Evolutionary conservation across 225 moss, liverwort and hornwort species (phyloP).

Genomic region (Neckera pumila): DNA sequence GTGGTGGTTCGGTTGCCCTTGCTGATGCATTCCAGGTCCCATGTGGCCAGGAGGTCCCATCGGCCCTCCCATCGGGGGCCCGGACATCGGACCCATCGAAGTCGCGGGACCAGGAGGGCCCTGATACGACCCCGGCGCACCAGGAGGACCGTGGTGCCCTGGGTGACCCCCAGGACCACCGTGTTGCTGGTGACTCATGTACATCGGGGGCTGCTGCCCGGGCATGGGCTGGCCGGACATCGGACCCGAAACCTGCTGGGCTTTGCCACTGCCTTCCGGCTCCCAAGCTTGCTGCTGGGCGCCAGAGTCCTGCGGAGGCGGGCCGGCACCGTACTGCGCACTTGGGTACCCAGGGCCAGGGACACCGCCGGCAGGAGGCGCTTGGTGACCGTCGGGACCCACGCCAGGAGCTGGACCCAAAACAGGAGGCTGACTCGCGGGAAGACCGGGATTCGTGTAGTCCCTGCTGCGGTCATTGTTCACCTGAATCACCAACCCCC

Average conservation of each 20-base stretch:
- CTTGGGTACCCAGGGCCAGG: conserved; percentile 54
- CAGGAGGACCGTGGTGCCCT: conserved; percentile 58
- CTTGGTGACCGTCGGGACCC: conserved; percentile 54
- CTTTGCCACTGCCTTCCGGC: conserved; percentile 56
- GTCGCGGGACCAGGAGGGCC: conserved; percentile 49
- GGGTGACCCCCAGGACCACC: conserved; percentile 57
- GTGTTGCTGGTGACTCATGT: conserved; percentile 49
- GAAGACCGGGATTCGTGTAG: conserved; percentile 90
- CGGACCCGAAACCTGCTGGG: conserved; percentile 44
- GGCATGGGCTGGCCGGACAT: conserved; percentile 59
- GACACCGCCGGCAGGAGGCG: conserved; percentile 39
- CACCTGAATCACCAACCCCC: conserved; percentile 41
- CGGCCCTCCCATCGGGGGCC: conserved; percentile 32
- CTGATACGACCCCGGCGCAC: conserved; percentile 52
- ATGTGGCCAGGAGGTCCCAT: conserved; percentile 73
- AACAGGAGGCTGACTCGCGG: conserved; percentile 80
- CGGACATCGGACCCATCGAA: conserved; percentile 51
- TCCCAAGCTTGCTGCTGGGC: conserved; percentile 84
- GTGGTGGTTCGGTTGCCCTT: conserved; percentile 60
- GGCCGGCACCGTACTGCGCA: conserved; percentile 63
- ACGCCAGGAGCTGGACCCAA: conserved; percentile 61
- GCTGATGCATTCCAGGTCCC: conserved; percentile 59
- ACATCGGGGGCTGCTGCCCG: conserved; percentile 64
- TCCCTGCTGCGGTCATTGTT: conserved; percentile 98
- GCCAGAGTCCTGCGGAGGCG: conserved; percentile 67